Evolutionary conservation across 176 grass and related monocot species (phyloP).

Genomic region (Carex myosuroides): DNA sequence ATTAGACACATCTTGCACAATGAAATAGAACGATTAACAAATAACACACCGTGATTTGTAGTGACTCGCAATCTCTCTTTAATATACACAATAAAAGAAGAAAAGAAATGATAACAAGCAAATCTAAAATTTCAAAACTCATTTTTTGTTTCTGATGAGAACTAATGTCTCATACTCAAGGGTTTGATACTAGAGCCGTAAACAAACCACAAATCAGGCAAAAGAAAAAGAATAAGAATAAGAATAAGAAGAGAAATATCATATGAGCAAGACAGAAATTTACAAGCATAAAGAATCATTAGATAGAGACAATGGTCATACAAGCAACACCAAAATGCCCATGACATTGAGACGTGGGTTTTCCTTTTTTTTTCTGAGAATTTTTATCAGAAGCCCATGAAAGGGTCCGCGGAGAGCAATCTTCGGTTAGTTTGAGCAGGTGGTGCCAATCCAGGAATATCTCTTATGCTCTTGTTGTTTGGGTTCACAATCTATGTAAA

Average conservation of each 20-base stretch:
- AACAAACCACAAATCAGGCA: constrained; percentile 9
- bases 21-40: not conserved
- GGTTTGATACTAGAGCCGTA: constrained; percentile 12
- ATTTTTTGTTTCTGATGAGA: not conserved
- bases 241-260: constrained; percentile 3
- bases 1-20: not conserved
- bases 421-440: constrained; percentile 72
- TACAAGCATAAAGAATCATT: constrained; percentile 53
- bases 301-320: constrained; percentile 1
- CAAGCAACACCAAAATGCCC: not conserved
- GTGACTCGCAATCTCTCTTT: constrained; percentile 17
- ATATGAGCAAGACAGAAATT: constrained; percentile 27
- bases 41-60: not conserved
- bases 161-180: constrained; percentile 15
- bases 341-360: not conserved
- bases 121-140: constrained; percentile 24
- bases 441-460: constrained; percentile 89
- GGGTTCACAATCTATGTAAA: constrained; percentile 73
- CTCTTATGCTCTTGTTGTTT: constrained; percentile 76
- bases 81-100: constrained; percentile 42
- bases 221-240: constrained; percentile 33
- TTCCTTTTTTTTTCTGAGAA: not conserved
- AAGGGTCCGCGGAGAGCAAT: constrained; percentile 45
- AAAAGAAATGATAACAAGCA: not conserved
- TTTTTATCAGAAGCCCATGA: constrained; percentile 32